Evolutionary conservation across 768 basidiomycete genomes (phyloP), one percentile per base, ranked within the genome.

Genomic region (Tephrocybe sp.): DNA sequence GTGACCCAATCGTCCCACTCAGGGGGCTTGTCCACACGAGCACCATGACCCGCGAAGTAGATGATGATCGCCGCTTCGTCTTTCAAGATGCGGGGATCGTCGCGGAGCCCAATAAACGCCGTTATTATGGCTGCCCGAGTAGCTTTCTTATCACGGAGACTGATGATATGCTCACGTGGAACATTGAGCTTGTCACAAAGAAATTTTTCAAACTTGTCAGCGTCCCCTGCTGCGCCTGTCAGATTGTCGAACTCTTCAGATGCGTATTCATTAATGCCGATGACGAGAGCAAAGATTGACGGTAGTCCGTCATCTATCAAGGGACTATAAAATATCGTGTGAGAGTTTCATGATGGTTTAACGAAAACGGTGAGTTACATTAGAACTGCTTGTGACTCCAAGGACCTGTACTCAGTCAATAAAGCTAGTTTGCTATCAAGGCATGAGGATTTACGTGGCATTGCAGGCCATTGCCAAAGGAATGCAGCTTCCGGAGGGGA

Each of bases 31-130:
- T 58, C 38, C 13, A 61, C 57, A 30, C 69, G 59, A 5, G 68
- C 62, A n/a, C 76, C 77, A 45, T 78, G 77, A 12, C 75, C 77
- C 16, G 76, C 68, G 41, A 66, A 78, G 53, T 69, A 78, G 31
- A 77, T 70, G 36, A 76, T 44, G 31, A 77, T 71, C 7, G 70
- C 63, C 41, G 68, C 65, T 9, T 65, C 60, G 19, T 64, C 44
- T 45, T 53, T 57, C 33, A 39, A 14, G 42, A 56, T 58, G 11
- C 38, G 49, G 0, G 50, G 40, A 26, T 68, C 63, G 14, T 64
- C 60, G 5, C 49, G 40, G 7, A 74, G 58, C 6, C 47, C 43
- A 3, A 23, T 35, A 50, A 78, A 64, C 3, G 55, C 66, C 3
- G 49, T 26, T 35, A 74, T 57, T 23, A 77, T 77, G 5, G 45